These are phyloP conservation scores for Sclerotiophoma versabilis DNA, from an alignment of 2,329 filamentous ascomycete genomes.

Conservation along the genomic window DNA sequence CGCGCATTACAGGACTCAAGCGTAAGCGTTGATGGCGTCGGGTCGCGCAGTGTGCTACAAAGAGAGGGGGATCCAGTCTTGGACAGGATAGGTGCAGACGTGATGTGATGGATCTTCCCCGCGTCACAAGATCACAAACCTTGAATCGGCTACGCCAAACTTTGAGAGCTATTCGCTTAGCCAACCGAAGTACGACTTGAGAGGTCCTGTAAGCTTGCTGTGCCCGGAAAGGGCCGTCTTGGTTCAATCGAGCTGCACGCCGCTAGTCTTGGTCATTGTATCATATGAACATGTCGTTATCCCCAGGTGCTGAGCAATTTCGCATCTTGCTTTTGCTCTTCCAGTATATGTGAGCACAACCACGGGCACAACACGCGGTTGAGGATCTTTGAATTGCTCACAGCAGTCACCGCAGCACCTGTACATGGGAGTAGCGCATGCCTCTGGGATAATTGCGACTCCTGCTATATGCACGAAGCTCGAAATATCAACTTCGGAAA, in stretches of 20 bases:
- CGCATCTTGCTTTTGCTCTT: neutral
- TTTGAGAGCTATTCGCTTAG: conserved; percentile 19
- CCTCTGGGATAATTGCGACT: conserved; percentile 14
- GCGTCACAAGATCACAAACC: conserved; percentile 29
- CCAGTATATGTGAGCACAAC: conserved; percentile 4
- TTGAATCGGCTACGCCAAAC: conserved; percentile 23
- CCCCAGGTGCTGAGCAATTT: conserved; percentile 6
- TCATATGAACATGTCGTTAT: conserved; percentile 24
- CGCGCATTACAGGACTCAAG: neutral
- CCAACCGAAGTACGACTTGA: conserved; percentile 19
- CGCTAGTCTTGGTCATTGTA: conserved; percentile 24
- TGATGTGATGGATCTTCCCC: conserved; percentile 20
- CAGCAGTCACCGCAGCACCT: neutral
- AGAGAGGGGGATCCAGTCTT: neutral
- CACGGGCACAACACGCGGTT: conserved; percentile 10
- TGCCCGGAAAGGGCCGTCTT: conserved; percentile 21
- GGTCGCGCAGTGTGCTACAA: neutral
- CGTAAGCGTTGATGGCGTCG: neutral
- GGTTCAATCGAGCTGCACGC: conserved; percentile 22
- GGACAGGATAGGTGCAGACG: neutral
- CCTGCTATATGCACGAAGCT: conserved; percentile 23
- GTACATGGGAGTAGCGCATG: conserved; percentile 1
- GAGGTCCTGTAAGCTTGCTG: conserved; percentile 11
- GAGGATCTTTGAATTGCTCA: neutral
- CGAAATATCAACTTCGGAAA: conserved; percentile 14